Percentiles rank a stretch among this genome's conserved stretches.
Conservation (phyloP, 768 basidiomycete genomes). For the Gloeopeniophorella convolvens region DNA sequence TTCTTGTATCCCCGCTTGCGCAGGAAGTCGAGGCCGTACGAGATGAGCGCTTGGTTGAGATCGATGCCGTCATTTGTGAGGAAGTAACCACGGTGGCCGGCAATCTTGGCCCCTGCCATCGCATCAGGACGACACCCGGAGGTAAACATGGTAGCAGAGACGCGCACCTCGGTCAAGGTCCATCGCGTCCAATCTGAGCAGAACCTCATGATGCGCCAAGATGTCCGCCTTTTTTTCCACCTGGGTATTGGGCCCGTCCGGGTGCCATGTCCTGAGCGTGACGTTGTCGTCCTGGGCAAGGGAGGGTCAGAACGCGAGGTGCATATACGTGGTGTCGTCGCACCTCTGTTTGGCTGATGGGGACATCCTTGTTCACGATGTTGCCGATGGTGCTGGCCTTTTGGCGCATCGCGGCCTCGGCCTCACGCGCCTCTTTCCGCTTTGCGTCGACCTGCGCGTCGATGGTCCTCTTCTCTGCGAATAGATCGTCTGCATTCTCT, state of each 20-base stretch:
- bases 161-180: constrained; percentile 89
- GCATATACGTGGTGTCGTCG: constrained; percentile 18
- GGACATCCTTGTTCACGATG: constrained; percentile 81
- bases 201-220: constrained; percentile 96
- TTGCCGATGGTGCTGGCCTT: constrained; percentile 86
- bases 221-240: constrained; percentile 69
- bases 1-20: constrained; percentile 81
- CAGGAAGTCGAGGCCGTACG: constrained; percentile 92
- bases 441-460: constrained; percentile 75
- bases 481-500: constrained; percentile 81
- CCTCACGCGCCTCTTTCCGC: constrained; percentile 70
- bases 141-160: not conserved
- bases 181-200: constrained; percentile 89
- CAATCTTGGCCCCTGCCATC: constrained; percentile 73
- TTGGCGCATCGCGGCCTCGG: constrained; percentile 69
- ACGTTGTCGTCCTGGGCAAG: constrained; percentile 78
- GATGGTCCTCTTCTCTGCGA: constrained; percentile 76
- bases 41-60: constrained; percentile 92
- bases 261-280: constrained; percentile 79
- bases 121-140: constrained; percentile 1
- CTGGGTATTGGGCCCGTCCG: constrained; percentile 64
- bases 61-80: constrained; percentile 93
- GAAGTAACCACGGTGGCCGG: constrained; percentile 96
- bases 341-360: constrained; percentile 86
- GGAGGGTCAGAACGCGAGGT: not conserved